Percentiles rank a stretch among this genome's conserved stretches.
Evolutionary conservation across 495 filamentous ascomycete species (phyloP).

Genomic region (Bombardia bombarda): DNA sequence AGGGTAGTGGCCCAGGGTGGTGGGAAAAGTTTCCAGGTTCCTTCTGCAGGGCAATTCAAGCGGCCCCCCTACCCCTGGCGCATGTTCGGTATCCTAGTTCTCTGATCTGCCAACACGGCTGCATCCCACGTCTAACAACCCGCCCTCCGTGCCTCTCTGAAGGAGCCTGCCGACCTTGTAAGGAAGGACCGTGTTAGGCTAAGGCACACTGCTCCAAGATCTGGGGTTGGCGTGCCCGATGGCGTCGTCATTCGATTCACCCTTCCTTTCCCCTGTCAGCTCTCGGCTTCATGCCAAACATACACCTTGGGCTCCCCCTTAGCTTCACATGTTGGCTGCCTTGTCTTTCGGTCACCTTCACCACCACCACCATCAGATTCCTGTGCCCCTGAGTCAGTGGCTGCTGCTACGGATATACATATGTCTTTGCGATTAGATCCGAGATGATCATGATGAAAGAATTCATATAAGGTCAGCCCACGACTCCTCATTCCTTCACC

Average conservation of each 20-base stretch:
- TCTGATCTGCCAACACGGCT: neutral
- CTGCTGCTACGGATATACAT: neutral
- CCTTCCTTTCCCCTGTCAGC: neutral
- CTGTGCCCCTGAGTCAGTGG: conserved; percentile 1
- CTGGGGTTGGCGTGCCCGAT: conserved; percentile 2
- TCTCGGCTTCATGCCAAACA: neutral
- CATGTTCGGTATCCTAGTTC: neutral
- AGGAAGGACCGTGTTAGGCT: neutral
- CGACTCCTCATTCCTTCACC: neutral
- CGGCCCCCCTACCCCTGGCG: neutral
- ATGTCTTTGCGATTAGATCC: neutral
- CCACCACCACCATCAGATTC: neutral
- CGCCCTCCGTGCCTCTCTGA: conserved; percentile 7
- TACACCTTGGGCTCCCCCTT: neutral
- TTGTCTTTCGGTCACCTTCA: neutral
- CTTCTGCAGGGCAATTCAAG: neutral
- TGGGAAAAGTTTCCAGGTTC: neutral
- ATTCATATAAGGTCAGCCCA: neutral
- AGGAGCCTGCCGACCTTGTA: conserved; percentile 4
- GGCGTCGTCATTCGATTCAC: conserved; percentile 1
- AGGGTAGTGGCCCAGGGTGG: neutral
- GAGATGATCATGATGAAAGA: neutral
- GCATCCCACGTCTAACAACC: neutral
- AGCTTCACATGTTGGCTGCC: neutral
- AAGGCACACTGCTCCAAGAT: neutral